phyloP scores from a whole-genome alignment of 495 filamentous ascomycete genomes.

The Podospora australis region DNA sequence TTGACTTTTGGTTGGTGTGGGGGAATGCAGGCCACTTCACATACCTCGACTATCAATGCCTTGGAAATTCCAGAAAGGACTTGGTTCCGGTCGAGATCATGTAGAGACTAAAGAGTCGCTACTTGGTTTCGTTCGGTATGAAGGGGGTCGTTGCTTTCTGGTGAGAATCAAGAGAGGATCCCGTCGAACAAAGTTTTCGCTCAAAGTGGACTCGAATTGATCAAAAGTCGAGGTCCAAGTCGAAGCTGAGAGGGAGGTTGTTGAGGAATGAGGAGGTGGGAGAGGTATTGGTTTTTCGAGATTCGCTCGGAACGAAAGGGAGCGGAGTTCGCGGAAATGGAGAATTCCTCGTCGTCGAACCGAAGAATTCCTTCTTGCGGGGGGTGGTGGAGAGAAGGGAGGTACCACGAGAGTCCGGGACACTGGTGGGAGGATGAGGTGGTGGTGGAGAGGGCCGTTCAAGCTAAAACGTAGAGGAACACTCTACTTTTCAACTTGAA shows the following conservation, averaged over 20 bases:
- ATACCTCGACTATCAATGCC: constrained; percentile 32
- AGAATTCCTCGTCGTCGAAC: constrained; percentile 33
- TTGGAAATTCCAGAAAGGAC: constrained; percentile 23
- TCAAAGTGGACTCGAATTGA: neutral
- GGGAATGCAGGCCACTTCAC: too few relatives aligned
- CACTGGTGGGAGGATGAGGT: constrained; percentile 10
- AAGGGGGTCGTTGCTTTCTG: constrained; percentile 3
- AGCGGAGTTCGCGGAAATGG: constrained; percentile 21
- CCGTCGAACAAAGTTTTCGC: neutral
- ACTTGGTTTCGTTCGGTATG: constrained; percentile 5
- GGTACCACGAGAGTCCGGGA: constrained; percentile 7
- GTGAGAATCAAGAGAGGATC: too few relatives aligned
- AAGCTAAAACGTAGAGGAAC: constrained; percentile 12
- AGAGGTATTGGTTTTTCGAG: constrained; percentile 13
- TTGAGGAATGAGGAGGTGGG: neutral
- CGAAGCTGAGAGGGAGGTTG: neutral
- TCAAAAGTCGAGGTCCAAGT: neutral
- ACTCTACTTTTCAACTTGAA: too few relatives aligned
- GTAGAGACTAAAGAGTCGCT: constrained; percentile 18
- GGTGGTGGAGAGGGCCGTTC: constrained; percentile 7
- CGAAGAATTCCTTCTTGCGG: constrained; percentile 25
- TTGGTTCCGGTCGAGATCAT: constrained; percentile 28
- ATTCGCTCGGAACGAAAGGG: constrained; percentile 26
- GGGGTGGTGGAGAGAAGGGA: constrained; percentile 9
- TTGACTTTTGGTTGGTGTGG: too few relatives aligned